phyloP scores from a whole-genome alignment of 352 stramenopile genomes.

The Phytophthora litchii region DNA sequence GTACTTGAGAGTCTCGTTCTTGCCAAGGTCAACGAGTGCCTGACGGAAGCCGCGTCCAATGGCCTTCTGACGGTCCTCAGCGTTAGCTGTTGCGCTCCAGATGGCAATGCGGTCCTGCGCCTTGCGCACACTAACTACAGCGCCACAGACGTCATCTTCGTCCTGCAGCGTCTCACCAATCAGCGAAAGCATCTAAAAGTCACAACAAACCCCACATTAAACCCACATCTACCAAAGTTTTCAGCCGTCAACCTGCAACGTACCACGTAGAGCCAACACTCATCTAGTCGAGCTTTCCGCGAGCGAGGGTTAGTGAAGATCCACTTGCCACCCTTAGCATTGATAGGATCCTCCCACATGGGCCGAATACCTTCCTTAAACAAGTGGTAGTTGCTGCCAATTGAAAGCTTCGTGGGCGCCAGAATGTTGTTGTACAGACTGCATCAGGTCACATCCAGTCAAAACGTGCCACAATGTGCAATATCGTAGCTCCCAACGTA shows the following conservation, averaged over 20 bases:
- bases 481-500: constrained; percentile 33
- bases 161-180: constrained; percentile 96
- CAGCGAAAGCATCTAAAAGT: constrained; percentile 90
- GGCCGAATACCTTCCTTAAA: constrained; percentile 97
- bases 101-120: constrained; percentile 95
- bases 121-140: constrained; percentile 96
- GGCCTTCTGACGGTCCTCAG: constrained; percentile 75
- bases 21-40: constrained; percentile 81
- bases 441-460: constrained; percentile 4
- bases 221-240: background rate
- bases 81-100: constrained; percentile 90
- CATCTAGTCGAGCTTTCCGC: constrained; percentile 91
- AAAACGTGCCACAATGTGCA: constrained; percentile 1
- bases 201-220: constrained; percentile 11
- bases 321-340: constrained; percentile 96
- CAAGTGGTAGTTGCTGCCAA: constrained; percentile 97
- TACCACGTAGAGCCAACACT: constrained; percentile 96
- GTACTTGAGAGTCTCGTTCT: constrained; percentile 91
- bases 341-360: constrained; percentile 97
- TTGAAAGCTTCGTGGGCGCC: constrained; percentile 85
- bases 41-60: constrained; percentile 85
- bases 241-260: constrained; percentile 8
- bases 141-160: constrained; percentile 94
- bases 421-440: constrained; percentile 96
- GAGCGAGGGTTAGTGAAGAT: constrained; percentile 96